These are phyloP conservation scores for Microcos paniculata DNA, from an alignment of 345 rosid species.

Conservation along the genomic window DNA sequence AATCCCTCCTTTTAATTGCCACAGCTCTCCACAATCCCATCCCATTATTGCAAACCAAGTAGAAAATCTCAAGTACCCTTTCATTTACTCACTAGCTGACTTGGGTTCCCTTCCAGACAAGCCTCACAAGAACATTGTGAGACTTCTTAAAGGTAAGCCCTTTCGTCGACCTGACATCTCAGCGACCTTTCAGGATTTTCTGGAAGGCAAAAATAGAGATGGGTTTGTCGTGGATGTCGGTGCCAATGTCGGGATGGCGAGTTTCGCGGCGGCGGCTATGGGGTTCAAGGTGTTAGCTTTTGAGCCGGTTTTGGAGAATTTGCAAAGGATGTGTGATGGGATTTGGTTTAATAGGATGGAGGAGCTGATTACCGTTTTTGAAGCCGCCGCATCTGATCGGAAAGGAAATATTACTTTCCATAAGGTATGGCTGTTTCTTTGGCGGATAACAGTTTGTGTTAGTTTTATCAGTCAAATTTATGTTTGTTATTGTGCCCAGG, in stretches of 20 bases:
- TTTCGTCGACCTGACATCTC: slow-evolving; percentile 93
- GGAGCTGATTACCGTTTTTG: slow-evolving; percentile 74
- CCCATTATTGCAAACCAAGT: slow-evolving; percentile 86
- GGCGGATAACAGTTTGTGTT: not conserved
- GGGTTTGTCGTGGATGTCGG: slow-evolving; percentile 90
- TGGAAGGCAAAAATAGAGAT: slow-evolving; percentile 48
- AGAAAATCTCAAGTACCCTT: slow-evolving; percentile 78
- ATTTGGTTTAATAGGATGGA: slow-evolving; percentile 86
- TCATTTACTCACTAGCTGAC: slow-evolving; percentile 81
- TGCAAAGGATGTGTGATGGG: slow-evolving; percentile 97
- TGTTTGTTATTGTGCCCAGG: not conserved
- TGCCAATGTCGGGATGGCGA: slow-evolving; percentile 98
- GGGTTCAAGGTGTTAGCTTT: slow-evolving; percentile 84
- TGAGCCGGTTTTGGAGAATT: slow-evolving; percentile 90
- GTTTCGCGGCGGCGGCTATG: slow-evolving; percentile 92
- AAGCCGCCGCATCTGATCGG: slow-evolving; percentile 82
- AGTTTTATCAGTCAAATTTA: not conserved
- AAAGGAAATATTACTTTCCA: slow-evolving; percentile 81
- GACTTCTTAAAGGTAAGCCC: slow-evolving; percentile 87
- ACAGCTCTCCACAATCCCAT: slow-evolving; percentile 66
- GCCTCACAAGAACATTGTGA: slow-evolving; percentile 93
- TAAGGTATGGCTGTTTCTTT: slow-evolving; percentile 46
- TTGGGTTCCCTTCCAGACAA: slow-evolving; percentile 83
- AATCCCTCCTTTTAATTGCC: slow-evolving; percentile 67
- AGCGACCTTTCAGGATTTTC: slow-evolving; percentile 66